These are phyloP conservation scores for Chlamydomonas sphaeroides DNA, from an alignment of 139 green algal genomes.

Conservation along the genomic window DNA sequence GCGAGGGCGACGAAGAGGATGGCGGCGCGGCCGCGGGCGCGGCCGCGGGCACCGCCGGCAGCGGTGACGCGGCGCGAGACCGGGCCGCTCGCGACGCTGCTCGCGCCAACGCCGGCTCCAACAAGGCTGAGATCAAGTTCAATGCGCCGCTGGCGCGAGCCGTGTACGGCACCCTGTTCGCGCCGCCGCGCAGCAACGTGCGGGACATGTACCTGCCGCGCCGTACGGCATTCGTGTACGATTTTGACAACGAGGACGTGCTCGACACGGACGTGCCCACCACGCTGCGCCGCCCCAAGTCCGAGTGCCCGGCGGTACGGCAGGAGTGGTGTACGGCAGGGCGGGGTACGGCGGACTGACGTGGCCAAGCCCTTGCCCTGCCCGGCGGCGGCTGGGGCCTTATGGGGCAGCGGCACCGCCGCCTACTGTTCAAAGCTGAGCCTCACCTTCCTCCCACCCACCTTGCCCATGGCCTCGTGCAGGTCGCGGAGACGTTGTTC, in stretches of 20 bases:
- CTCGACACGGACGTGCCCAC: conserved; percentile 80
- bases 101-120: conserved; percentile 34
- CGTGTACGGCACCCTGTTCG: conserved; percentile 74
- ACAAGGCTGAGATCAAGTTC: no score
- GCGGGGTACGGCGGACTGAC: no score
- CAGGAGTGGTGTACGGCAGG: not conserved
- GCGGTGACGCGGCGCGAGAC: not conserved
- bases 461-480: not conserved
- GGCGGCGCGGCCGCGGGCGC: not conserved
- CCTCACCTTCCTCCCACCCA: not conserved
- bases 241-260: conserved; percentile 74
- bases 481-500: conserved; percentile 45
- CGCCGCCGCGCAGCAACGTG: conserved; percentile 35
- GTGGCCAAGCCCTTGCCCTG: not conserved
- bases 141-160: conserved; percentile 52
- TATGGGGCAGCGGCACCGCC: no score
- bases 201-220: conserved; percentile 34
- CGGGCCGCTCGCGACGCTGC: conserved; percentile 16
- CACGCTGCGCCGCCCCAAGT: conserved; percentile 86
- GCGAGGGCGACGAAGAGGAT: conserved; percentile 2
- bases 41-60: not conserved
- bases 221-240: conserved; percentile 90
- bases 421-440: no score
- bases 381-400: no score
- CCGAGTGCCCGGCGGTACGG: conserved; percentile 82